phyloP scores from a whole-genome alignment of 2,329 filamentous ascomycete species.

The Geosmithia putterillii region DNA sequence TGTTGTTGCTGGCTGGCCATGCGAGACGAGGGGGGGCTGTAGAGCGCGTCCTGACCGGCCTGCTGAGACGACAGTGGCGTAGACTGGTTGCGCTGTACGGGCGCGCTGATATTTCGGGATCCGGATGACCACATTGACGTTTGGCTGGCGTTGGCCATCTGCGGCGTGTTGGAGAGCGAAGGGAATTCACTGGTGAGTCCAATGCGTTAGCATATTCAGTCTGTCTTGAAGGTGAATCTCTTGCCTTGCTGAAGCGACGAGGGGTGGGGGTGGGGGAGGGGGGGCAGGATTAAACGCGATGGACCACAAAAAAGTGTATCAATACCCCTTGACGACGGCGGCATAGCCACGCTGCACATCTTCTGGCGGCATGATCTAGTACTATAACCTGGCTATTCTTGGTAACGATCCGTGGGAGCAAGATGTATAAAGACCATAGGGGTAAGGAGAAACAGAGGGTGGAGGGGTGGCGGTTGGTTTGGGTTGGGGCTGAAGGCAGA shows the following conservation, averaged over 20 bases:
- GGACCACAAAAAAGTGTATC: neutral
- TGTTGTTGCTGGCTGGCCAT: constrained; percentile 8
- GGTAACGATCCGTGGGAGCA: neutral
- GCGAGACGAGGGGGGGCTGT: constrained; percentile 27
- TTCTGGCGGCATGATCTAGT: neutral
- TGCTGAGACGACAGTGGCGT: constrained; percentile 38
- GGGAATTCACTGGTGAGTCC: constrained; percentile 44
- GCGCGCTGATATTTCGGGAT: constrained; percentile 33
- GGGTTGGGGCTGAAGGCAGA: neutral
- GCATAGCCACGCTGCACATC: neutral
- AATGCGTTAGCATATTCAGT: neutral
- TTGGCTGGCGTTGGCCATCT: constrained; percentile 34
- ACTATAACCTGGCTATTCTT: neutral
- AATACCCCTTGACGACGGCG: neutral
- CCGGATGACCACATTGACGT: constrained; percentile 43
- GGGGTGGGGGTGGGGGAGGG: neutral
- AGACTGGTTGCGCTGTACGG: constrained; percentile 36
- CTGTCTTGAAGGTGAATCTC: neutral
- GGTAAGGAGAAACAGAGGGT: neutral
- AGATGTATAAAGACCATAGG: no score
- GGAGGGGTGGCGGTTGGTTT: no score
- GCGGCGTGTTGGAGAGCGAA: constrained; percentile 49
- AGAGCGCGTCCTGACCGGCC: constrained; percentile 34
- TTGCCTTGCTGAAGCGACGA: neutral
- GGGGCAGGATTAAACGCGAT: neutral